Percentiles rank a stretch among this genome's conserved stretches.
Evolutionary conservation across 352 stramenopile species (phyloP).

Genomic region (Plasmopara halstedii): DNA sequence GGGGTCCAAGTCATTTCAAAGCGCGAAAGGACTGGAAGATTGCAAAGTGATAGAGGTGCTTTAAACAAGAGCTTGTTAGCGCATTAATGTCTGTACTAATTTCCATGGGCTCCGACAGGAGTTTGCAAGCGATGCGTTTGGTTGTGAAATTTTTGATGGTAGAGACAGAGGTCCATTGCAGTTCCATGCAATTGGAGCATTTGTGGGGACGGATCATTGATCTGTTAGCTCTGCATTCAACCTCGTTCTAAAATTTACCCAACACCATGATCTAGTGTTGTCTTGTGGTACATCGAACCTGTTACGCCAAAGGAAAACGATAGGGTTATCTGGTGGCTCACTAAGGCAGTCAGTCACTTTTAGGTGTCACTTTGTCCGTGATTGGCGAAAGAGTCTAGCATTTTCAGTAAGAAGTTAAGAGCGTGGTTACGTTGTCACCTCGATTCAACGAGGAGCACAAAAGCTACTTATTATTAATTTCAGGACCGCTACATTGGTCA

Average conservation of each 20-base stretch:
- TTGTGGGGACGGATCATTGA: conserved; percentile 2
- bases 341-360: no score
- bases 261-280: conserved; percentile 10
- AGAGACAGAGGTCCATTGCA: conserved; percentile 1
- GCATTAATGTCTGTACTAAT: conserved; percentile 1
- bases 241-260: neutral
- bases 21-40: conserved; percentile 6
- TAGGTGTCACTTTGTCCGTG: no score
- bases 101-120: conserved; percentile 3
- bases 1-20: neutral
- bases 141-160: conserved; percentile 20
- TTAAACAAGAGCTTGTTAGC: conserved; percentile 3
- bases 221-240: conserved; percentile 12
- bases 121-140: neutral
- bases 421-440: no score
- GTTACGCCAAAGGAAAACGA: no score
- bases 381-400: no score
- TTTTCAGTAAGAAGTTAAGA: no score
- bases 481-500: neutral
- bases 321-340: no score
- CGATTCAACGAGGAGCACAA: conserved; percentile 1
- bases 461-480: neutral
- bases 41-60: conserved; percentile 18
- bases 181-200: conserved; percentile 11
- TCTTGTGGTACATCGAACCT: no score